phyloP scores from a whole-genome alignment of 495 filamentous ascomycete genomes.

The Aspergillus steynii region DNA sequence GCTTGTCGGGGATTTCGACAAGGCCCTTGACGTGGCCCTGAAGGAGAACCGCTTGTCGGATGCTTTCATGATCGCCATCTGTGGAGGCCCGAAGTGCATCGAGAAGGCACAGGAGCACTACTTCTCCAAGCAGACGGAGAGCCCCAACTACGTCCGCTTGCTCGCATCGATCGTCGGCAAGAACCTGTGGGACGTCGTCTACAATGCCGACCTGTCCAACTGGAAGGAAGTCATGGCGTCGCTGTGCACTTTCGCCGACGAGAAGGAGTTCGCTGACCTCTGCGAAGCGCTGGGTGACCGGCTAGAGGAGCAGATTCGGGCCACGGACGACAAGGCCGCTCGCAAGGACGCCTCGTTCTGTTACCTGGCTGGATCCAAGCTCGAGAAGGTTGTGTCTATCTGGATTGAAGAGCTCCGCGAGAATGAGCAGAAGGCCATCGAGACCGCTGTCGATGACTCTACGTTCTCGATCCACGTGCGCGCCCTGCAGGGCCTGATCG shows the following conservation, averaged over 20 bases:
- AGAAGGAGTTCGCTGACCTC: conserved; percentile 90
- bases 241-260: conserved; percentile 90
- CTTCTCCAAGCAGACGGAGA: conserved; percentile 75
- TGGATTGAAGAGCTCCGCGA: conserved; percentile 90
- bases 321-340: conserved; percentile 49
- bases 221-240: conserved; percentile 98
- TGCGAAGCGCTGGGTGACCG: conserved; percentile 94
- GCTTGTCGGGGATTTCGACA: conserved; percentile 87
- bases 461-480: conserved; percentile 90
- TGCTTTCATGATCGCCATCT: conserved; percentile 97
- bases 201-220: conserved; percentile 87
- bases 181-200: conserved; percentile 97
- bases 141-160: conserved; percentile 89
- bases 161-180: conserved; percentile 91
- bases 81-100: conserved; percentile 88
- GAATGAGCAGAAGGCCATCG: conserved; percentile 70
- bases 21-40: conserved; percentile 83
- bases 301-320: conserved; percentile 67
- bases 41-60: conserved; percentile 89
- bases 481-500: conserved; percentile 87
- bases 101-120: conserved; percentile 93
- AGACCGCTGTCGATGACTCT: conserved; percentile 66
- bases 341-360: conserved; percentile 94
- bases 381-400: conserved; percentile 93
- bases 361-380: conserved; percentile 89